These are phyloP conservation scores for Tulasnella calospora DNA, from an alignment of 768 basidiomycete genomes.

Conservation along the genomic window DNA sequence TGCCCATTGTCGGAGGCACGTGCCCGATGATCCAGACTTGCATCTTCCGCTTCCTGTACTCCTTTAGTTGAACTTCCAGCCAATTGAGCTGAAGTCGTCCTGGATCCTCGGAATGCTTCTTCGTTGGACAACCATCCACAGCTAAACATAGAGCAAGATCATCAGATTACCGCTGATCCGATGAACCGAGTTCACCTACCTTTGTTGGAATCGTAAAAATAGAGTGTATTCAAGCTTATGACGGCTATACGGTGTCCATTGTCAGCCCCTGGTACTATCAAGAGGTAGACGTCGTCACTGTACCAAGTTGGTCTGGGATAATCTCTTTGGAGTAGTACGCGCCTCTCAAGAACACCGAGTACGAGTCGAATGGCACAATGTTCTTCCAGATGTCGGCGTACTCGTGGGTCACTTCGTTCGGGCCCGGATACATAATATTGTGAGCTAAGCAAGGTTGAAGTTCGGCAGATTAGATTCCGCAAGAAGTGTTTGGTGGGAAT, in stretches of 20 bases:
- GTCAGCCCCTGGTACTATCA: neutral
- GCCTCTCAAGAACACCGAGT: slow-evolving; percentile 81
- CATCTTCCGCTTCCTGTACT: slow-evolving; percentile 64
- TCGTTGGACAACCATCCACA: slow-evolving; percentile 60
- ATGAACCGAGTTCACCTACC: slow-evolving; percentile 41
- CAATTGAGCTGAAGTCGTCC: slow-evolving; percentile 85
- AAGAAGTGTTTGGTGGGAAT: slow-evolving; percentile 31
- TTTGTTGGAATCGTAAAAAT: slow-evolving; percentile 87
- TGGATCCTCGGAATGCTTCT: slow-evolving; percentile 51
- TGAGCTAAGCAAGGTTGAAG: slow-evolving; percentile 19
- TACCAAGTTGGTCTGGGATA: slow-evolving; percentile 55
- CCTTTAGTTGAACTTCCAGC: slow-evolving; percentile 77
- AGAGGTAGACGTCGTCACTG: neutral
- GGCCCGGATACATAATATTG: slow-evolving; percentile 28
- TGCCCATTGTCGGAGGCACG: slow-evolving; percentile 74
- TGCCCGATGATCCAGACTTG: slow-evolving; percentile 67
- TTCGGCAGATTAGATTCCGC: slow-evolving; percentile 12
- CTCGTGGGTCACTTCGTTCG: slow-evolving; percentile 29
- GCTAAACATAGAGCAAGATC: slow-evolving; percentile 41
- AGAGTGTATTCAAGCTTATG: slow-evolving; percentile 84
- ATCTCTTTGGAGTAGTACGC: slow-evolving; percentile 80
- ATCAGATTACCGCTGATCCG: neutral
- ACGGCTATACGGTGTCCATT: slow-evolving; percentile 44
- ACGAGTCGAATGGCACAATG: slow-evolving; percentile 73
- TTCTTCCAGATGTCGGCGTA: slow-evolving; percentile 64